These are phyloP conservation scores for Echinochloa phyllopogon DNA, from an alignment of 176 grass and related monocot genomes.

Conservation along the genomic window DNA sequence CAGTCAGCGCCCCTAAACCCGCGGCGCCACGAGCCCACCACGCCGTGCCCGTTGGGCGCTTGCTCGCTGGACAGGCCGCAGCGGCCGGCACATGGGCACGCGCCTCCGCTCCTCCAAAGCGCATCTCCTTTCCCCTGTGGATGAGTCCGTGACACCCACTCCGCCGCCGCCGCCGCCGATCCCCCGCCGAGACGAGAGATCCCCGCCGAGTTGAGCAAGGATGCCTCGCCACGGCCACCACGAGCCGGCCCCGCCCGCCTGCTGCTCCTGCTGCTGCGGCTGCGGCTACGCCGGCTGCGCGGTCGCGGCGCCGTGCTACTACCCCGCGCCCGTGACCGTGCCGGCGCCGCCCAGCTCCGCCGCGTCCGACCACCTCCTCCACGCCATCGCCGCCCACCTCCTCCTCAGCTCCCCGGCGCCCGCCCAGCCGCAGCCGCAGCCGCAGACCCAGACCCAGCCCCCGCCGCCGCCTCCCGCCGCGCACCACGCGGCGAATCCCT, in stretches of 20 bases:
- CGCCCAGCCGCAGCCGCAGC: background rate
- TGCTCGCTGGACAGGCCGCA: background rate
- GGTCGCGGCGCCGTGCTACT: constrained; percentile 9
- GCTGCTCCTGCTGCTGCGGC: constrained; percentile 43
- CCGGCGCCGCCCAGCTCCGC: constrained; percentile 28
- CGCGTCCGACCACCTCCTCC: constrained; percentile 53
- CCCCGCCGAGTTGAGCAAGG: background rate
- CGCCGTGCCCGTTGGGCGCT: background rate
- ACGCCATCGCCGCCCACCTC: constrained; percentile 43
- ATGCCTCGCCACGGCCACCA: constrained; percentile 46
- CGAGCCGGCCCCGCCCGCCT: constrained; percentile 39
- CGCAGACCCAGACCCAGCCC: background rate
- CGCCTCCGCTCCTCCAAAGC: background rate
- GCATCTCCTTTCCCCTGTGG: constrained; percentile 42
- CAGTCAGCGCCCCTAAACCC: background rate
- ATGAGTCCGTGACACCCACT: constrained; percentile 3
- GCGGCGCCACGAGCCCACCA: background rate
- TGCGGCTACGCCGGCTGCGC: background rate
- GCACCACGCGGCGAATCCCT: constrained; percentile 38
- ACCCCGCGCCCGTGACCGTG: constrained; percentile 3
- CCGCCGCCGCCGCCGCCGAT: constrained; percentile 27
- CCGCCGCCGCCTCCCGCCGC: constrained; percentile 17
- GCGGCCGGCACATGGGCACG: constrained; percentile 18
- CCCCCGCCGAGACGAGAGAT: background rate
- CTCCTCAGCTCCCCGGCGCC: constrained; percentile 39